These are phyloP conservation scores for Flaveria sonorensis DNA, from an alignment of 129 eudicot genomes.

Conservation along the genomic window DNA sequence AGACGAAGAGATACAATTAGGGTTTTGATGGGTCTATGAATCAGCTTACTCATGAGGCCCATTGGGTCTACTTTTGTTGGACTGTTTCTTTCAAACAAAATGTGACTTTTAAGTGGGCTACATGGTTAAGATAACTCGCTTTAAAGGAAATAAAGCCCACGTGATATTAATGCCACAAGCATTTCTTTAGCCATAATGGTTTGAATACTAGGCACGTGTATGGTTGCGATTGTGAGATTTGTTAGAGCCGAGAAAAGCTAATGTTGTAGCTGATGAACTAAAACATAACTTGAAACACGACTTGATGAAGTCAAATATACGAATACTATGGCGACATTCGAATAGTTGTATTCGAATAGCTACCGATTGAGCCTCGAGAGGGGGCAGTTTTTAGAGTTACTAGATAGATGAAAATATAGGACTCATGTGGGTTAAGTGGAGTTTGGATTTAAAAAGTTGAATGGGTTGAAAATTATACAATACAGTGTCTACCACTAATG, in stretches of 20 bases:
- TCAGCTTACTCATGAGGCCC: conserved; percentile 1
- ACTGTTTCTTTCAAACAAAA: background rate
- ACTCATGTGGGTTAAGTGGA: too few relatives aligned
- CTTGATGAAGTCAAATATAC: too few relatives aligned
- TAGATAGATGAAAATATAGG: too few relatives aligned
- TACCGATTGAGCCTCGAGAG: too few relatives aligned
- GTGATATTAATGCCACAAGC: background rate
- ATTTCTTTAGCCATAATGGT: background rate
- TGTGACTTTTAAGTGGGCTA: background rate
- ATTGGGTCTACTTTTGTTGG: conserved; percentile 5
- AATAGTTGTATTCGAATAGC: too few relatives aligned
- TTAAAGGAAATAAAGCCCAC: too few relatives aligned
- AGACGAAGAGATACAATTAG: background rate
- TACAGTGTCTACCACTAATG: too few relatives aligned
- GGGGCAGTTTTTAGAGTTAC: too few relatives aligned
- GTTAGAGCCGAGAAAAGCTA: background rate
- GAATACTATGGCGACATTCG: background rate
- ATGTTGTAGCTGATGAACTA: background rate
- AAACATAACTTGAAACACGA: too few relatives aligned
- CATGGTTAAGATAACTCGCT: too few relatives aligned
- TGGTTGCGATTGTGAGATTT: background rate
- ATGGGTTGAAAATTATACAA: too few relatives aligned
- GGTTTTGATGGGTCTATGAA: background rate
- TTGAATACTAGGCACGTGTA: background rate
- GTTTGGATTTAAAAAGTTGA: too few relatives aligned